Percentiles rank a stretch among this genome's conserved stretches.
Evolutionary conservation across 495 filamentous ascomycete genomes (phyloP).

Genomic region (Penicillium malachiteum): DNA sequence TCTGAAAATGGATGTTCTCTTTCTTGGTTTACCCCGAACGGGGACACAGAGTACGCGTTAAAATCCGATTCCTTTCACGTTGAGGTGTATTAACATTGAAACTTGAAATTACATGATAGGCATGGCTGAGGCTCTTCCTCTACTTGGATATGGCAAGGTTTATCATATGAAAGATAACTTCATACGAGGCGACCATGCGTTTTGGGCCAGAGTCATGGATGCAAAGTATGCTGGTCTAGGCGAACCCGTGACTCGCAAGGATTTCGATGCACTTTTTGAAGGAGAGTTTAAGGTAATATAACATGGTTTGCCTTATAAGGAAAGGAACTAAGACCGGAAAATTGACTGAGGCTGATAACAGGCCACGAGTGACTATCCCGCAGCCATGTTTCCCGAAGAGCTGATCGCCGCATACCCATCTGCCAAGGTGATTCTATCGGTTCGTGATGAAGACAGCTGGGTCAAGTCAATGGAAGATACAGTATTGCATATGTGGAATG

Average conservation of each 20-base stretch:
- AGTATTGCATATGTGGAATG: not conserved
- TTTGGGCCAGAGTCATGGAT: not conserved
- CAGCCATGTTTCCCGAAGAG: slow-evolving; percentile 3
- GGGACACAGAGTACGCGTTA: not conserved
- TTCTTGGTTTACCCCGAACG: not conserved
- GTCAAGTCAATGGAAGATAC: not conserved
- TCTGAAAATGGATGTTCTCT: not conserved
- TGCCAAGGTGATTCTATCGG: not conserved
- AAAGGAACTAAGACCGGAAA: not conserved
- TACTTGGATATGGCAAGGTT: not conserved
- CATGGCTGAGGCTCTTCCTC: not conserved
- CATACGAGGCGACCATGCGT: not conserved
- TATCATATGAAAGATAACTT: slow-evolving; percentile 1
- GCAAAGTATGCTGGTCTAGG: not conserved
- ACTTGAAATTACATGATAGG: not conserved
- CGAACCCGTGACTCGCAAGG: not conserved
- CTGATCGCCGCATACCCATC: not conserved
- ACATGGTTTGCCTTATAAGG: not conserved
- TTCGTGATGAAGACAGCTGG: not conserved
- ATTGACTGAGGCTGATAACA: not conserved
- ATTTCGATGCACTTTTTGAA: not conserved
- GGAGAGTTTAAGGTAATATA: not conserved
- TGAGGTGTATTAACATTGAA: not conserved
- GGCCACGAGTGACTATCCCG: not conserved
- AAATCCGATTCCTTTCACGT: not conserved